These are phyloP conservation scores for Eleusine coracana DNA, from an alignment of 176 grass and related monocot genomes.

Conservation along the genomic window DNA sequence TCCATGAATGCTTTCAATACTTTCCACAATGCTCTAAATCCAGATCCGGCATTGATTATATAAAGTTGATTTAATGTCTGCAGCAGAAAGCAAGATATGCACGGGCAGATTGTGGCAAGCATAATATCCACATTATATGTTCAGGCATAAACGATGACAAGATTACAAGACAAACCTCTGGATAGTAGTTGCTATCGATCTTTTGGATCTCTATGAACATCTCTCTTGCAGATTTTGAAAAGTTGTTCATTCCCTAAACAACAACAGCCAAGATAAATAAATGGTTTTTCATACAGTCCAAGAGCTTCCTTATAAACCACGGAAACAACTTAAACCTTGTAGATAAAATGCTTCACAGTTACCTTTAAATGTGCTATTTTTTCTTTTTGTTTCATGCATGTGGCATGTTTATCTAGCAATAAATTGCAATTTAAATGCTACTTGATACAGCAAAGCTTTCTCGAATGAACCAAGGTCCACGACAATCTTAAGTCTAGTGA, in stretches of 20 bases:
- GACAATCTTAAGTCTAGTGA: slow-evolving; percentile 12
- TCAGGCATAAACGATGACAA: neutral
- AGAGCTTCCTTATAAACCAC: slow-evolving; percentile 21
- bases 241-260: slow-evolving; percentile 72
- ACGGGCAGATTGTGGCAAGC: slow-evolving; percentile 32
- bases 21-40: slow-evolving; percentile 94
- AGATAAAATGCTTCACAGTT: slow-evolving; percentile 26
- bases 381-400: slow-evolving; percentile 22
- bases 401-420: slow-evolving; percentile 14
- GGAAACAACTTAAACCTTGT: slow-evolving; percentile 1
- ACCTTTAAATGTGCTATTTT: neutral
- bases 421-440: neutral
- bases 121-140: neutral
- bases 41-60: slow-evolving; percentile 95
- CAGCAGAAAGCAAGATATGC: slow-evolving; percentile 31
- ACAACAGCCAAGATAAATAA: slow-evolving; percentile 40
- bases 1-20: slow-evolving; percentile 84
- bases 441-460: slow-evolving; percentile 21
- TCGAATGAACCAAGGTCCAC: slow-evolving; percentile 32
- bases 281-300: slow-evolving; percentile 3
- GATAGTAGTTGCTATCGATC: slow-evolving; percentile 95
- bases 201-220: slow-evolving; percentile 92
- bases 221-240: slow-evolving; percentile 88
- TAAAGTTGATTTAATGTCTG: slow-evolving; percentile 93
- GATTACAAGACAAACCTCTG: slow-evolving; percentile 63